Percentiles rank a stretch among this genome's conserved stretches.
Evolutionary conservation across 306 rosid species (phyloP).

Genomic region (Corylus americana): DNA sequence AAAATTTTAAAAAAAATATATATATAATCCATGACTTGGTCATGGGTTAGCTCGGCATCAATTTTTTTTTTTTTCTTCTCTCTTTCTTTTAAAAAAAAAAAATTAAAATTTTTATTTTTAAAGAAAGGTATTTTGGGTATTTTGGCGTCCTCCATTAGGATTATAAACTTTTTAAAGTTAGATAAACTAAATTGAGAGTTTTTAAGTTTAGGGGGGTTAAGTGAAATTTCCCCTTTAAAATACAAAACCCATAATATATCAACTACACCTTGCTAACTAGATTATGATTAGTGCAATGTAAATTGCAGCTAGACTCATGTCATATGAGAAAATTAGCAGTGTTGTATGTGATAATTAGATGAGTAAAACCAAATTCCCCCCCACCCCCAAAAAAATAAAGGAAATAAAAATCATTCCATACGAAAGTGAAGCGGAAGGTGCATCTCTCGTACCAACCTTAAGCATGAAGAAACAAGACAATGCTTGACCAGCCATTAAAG

Average conservation of each 20-base stretch:
- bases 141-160: no score
- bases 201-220: no score
- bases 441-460: conserved; percentile 56
- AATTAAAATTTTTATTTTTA: no score
- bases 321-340: no score
- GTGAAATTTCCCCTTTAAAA: background rate
- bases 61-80: no score
- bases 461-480: conserved; percentile 85
- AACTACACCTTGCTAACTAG: background rate
- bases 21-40: no score
- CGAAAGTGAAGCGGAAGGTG: conserved; percentile 13
- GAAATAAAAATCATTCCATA: conserved; percentile 9
- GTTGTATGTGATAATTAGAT: background rate
- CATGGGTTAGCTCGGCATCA: no score
- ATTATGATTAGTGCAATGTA: background rate
- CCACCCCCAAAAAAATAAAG: background rate
- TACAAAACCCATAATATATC: background rate
- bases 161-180: no score
- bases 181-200: no score
- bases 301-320: background rate
- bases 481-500: conserved; percentile 78
- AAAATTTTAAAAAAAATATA: no score
- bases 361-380: background rate
- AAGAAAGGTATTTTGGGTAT: no score
- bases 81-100: no score